Base-by-base conservation (phyloP, 257 asterid genomes). In the Salvia hispanica region DNA sequence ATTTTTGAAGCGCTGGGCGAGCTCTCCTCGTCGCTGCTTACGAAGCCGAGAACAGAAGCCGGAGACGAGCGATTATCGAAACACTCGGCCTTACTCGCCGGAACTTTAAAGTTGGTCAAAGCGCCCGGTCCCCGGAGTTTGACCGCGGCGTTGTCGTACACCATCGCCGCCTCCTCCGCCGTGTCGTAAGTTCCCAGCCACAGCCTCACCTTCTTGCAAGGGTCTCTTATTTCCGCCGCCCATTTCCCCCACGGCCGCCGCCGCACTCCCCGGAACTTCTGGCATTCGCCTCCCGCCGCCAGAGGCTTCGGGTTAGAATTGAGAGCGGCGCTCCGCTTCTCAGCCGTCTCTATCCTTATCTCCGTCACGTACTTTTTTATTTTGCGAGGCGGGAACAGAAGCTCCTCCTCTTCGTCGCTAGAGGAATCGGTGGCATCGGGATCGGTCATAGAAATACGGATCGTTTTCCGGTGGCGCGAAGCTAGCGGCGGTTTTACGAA, bases 351-450 rank as follows among this genome's bases (percentile, higher is more conserved):
- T 66, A 89, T 82, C 60, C 60, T 82, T 70, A 88, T 87, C 40
- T 88, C 98, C 1, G 53, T 72, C 4, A 91, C 70, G 76, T 88
- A 86, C 5, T 79, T 81, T 78, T 79, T 91, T n/a, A 88, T 86
- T 0, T 96, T 79, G 6, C 62, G 84, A 21, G 25, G 2, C 71
- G 73, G 18, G 88, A 86, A 18, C 21, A 18, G 13, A 86, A 77
- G 45, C 70, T 18, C 21, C 70, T 18, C 21, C 21, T 18, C 74
- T 4, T 79, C 89, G 31, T 85, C 96, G 44, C 88, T 66, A 9
- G 94, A 84, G 2, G 98, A 91, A 57, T 91, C 98, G 0, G 96
- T 87, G 5, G 96, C 98, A 46, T 91, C 85, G 0, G 95, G 88
- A 67, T 91, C 96, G 0, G 90, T 87, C 0, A 89, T 87, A 0